phyloP scores from a whole-genome alignment of 495 filamentous ascomycete genomes.

The Xylaria palmicola region DNA sequence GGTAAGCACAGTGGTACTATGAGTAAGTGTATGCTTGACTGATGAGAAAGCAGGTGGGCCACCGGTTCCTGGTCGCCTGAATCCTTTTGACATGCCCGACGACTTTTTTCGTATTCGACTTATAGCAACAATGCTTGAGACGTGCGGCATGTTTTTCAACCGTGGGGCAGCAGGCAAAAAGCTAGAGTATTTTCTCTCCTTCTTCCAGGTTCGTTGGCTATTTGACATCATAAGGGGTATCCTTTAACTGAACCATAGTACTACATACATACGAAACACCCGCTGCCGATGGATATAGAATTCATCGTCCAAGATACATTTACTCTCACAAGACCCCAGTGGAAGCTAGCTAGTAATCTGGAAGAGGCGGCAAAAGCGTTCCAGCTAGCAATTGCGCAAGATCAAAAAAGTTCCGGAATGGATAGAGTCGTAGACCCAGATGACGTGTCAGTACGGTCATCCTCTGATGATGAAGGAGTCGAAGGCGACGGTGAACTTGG shows the following conservation, averaged over 20 bases:
- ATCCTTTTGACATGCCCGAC: constrained; percentile 79
- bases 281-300: constrained; percentile 94
- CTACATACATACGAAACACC: constrained; percentile 91
- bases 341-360: constrained; percentile 77
- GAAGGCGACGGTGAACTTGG: constrained; percentile 53
- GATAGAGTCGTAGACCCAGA: constrained; percentile 67
- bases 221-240: not conserved
- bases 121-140: constrained; percentile 86
- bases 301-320: constrained; percentile 96
- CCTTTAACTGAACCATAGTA: constrained; percentile 56
- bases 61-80: constrained; percentile 72
- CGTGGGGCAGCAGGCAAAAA: constrained; percentile 92
- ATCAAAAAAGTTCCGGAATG: constrained; percentile 74
- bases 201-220: constrained; percentile 65
- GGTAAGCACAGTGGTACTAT: constrained; percentile 42
- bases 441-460: constrained; percentile 61
- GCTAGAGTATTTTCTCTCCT: constrained; percentile 95
- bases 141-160: constrained; percentile 94
- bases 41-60: constrained; percentile 63
- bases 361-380: constrained; percentile 85
- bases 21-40: constrained; percentile 3
- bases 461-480: constrained; percentile 65
- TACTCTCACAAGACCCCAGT: constrained; percentile 78
- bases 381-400: constrained; percentile 80
- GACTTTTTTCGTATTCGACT: constrained; percentile 95